These are phyloP conservation scores for Samsoniella hepiali DNA, from an alignment of 2,329 filamentous ascomycete species.

Conservation along the genomic window DNA sequence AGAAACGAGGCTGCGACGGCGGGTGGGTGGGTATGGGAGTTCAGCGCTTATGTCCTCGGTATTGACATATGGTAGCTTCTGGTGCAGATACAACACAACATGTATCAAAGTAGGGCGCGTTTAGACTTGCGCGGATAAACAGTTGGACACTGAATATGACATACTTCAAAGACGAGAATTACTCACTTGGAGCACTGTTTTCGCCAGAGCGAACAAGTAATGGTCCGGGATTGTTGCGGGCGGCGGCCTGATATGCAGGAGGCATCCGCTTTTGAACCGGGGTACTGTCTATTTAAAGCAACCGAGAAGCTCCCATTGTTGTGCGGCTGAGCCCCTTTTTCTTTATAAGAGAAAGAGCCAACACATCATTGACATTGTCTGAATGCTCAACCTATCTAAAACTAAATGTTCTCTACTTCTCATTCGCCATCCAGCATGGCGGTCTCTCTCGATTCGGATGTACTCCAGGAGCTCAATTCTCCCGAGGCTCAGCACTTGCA, in stretches of 20 bases:
- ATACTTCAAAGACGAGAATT: too few species aligned
- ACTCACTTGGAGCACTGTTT: too few species aligned
- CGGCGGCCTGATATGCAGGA: neutral
- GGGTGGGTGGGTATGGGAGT: neutral
- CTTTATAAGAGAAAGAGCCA: neutral
- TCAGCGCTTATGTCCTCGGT: neutral
- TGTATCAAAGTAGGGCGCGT: too few species aligned
- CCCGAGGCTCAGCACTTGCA: slow-evolving; percentile 1
- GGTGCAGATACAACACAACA: too few species aligned
- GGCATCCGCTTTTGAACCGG: neutral
- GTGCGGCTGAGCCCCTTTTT: neutral
- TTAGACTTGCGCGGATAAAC: too few species aligned
- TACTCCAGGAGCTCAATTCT: neutral
- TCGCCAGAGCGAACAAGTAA: too few species aligned
- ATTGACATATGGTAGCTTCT: neutral
- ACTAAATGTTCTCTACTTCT: neutral
- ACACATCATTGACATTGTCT: neutral
- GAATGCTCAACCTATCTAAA: neutral
- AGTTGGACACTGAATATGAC: too few species aligned
- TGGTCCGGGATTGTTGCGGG: too few species aligned
- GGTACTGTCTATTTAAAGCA: neutral
- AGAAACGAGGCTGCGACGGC: neutral
- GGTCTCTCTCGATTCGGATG: neutral
- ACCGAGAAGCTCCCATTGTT: neutral
- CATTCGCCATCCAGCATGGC: neutral